Evolutionary conservation across 1,284 basidiomycete species (phyloP), one percentile per base, ranked within the genome.

Genomic region (Cerioporus squamosus): DNA sequence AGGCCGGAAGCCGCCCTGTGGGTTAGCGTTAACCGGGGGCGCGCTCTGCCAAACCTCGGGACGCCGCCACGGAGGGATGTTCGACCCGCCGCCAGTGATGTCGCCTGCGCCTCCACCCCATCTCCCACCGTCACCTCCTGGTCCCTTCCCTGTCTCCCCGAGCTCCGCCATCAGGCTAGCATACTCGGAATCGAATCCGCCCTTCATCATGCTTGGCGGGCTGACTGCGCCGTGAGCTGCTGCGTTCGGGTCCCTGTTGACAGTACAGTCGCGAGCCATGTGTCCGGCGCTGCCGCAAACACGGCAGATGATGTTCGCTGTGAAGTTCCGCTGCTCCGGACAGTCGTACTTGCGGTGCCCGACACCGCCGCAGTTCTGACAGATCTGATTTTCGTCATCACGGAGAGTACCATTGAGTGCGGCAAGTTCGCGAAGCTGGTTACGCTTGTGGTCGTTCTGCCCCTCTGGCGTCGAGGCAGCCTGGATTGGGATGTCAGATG

Each of bases 361-460:
- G 65, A 94, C 87, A 62, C 93, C 91, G 72, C 95, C 95, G 78
- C 96, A 98, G 72, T 97, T 98, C 79, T 98, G 96, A 79, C 97
- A 98, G 64, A 98, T 88, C 77, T 99, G 97, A 72, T 98, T 98
- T 79, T 99, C 97, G 75, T 99, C 97, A 72, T 99, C 97, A 68
- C 97, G 94, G 58, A 99, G 88, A 24, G 97, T 99, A 75, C 97
- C 97, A 74, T 99, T 99, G 53, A 99, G 80, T 18, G 96, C 95
- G 15, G 97, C 97, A 31, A 99, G 85, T 75, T 99, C 97, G 67
- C 97, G 94, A 49, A 99, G 87, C 78, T 99, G 97, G 74, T 97
- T 98, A 52, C 97, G 91, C 76, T 99, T 99, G 81, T 99, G 97
- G 72, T 98, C 97, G 73, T 99, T 99, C 77, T 99, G 95, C 39